Base-by-base conservation (phyloP, 2,329 filamentous ascomycete genomes). In the Penicillium sp. region DNA sequence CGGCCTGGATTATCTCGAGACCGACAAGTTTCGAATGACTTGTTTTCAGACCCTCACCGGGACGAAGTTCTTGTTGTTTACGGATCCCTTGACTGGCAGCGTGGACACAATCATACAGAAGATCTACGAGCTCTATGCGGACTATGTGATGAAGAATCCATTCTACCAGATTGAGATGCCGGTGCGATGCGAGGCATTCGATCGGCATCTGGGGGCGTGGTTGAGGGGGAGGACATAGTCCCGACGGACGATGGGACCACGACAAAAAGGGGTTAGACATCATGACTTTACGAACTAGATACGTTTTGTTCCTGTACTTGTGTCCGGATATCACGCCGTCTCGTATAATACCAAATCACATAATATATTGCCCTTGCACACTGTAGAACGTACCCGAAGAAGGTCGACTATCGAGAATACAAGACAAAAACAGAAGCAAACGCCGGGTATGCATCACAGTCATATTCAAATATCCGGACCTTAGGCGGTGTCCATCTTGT, bases 161-260 rank as follows among this genome's bases (percentile, higher is more conserved):
- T 99, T 99, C 72, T 97, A 97, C 77, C 92, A 94, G 70, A 81
- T 96, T 55, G 94, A 99, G 78, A 99, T 97, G 92, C 94, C 94
- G 7, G 86, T 99, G 52, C 83, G 94, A 59, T 96, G 94, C 76
- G 94, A 97, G 71, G 89, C 91, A 66, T 99, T 97, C 78, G 94
- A 99, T 74, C 82, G 92, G 66, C 90, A 90, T 74, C 74, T 97
- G 62, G 83, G 84, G 63, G 89, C 87, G 37, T 96, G 92, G 76
- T 85, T 96, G 67, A 86, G 90, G 70, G 77, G 77, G 50, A 77
- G 82, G 61, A 74, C 79, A 60, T 83, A 81, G 72, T 34, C 42
- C 24, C 29, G 38, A 24, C 3, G 22, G 20, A 40, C 10, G 18
- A 42, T 35, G 43, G 24, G 34, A 43, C 18, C 50, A 52, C 44